Evolutionary conservation across 768 basidiomycete genomes (phyloP), one percentile per base, ranked within the genome.

Genomic region (Boletus speciosus): DNA sequence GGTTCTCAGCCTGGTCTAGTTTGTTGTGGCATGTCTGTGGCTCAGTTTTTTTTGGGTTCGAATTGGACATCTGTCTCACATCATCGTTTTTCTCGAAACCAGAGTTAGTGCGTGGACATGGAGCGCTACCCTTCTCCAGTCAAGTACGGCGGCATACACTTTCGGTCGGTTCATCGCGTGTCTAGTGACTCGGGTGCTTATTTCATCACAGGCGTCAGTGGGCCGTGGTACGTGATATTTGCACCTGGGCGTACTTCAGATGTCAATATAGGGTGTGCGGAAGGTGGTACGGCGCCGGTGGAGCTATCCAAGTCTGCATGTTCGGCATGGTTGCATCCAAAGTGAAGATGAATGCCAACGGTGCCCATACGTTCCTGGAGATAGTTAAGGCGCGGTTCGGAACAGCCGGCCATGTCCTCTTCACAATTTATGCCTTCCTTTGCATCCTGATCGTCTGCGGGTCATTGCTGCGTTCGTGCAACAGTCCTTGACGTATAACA

Each of bases 261-360:
- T 34, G 9, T 44, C 47, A 25, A 39, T 21, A 42, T 35, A 36
- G 10, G 19, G 14, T 27, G 8, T 36, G 50, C 21, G 49, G 8
- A 37, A 78, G 77, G 74, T 78, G 77, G 77, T 81, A 78, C 52
- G 79, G 73, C 12, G 78, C 75, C 1, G 77, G 80, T 4, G 78
- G 76, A 37, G 82, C 81, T 0, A 77, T 80, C 21, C 80, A 81
- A 61, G 74, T 83, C 19, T 73, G 73, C 6, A 73, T 82, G 52
- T 83, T 83, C 52, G 77, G 74, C 34, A 76, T 78, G 71, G 64
- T 81, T 5, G 80, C 80, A 31, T 76, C 79, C 1, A 79, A 81
- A 59, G 76, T 83, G 14, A 85, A 84, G 64, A 76, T 76, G 73
- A 83, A 83, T 47, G 82, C 81, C 0, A 81, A 81, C 32, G 76